A percentile compares a stretch with the other conserved stretches of the same genome.
Conservation (phyloP, 257 asterid species). For the Solanum lignicaule region DNA sequence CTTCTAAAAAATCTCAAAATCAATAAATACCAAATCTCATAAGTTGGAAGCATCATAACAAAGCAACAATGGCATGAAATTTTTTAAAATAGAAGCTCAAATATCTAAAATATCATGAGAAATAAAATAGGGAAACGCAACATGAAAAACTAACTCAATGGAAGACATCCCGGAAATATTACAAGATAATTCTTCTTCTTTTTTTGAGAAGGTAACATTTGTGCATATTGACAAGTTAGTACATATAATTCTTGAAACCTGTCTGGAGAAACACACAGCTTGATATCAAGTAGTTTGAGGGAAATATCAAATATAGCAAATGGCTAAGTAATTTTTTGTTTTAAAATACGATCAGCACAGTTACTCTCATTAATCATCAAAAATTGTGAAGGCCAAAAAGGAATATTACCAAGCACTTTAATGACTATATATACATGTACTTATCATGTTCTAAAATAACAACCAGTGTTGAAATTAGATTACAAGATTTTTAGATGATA, state of each 20-base stretch:
- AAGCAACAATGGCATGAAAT: neutral
- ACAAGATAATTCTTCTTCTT: neutral
- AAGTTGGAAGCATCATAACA: neutral
- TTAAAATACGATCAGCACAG: neutral
- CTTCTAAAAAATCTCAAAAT: constrained; percentile 31
- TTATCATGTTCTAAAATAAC: neutral
- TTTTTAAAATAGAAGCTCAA: neutral
- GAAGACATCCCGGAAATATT: neutral
- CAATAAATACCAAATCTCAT: constrained; percentile 10
- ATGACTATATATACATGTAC: neutral
- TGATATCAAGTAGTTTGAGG: neutral
- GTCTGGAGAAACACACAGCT: neutral
- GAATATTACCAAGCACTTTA: neutral
- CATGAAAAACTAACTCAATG: neutral
- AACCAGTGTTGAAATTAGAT: neutral
- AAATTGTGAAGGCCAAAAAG: neutral
- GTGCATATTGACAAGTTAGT: neutral
- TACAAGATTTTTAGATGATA: neutral
- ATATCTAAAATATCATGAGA: neutral
- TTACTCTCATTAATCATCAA: neutral
- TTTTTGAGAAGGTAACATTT: neutral
- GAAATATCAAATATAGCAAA: neutral
- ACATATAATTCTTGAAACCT: neutral
- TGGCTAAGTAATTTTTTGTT: neutral
- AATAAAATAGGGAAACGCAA: neutral